Evolutionary conservation across 176 grass and related monocot genomes (phyloP), one percentile per base, ranked within the genome.

Genomic region (Avena insularis): DNA sequence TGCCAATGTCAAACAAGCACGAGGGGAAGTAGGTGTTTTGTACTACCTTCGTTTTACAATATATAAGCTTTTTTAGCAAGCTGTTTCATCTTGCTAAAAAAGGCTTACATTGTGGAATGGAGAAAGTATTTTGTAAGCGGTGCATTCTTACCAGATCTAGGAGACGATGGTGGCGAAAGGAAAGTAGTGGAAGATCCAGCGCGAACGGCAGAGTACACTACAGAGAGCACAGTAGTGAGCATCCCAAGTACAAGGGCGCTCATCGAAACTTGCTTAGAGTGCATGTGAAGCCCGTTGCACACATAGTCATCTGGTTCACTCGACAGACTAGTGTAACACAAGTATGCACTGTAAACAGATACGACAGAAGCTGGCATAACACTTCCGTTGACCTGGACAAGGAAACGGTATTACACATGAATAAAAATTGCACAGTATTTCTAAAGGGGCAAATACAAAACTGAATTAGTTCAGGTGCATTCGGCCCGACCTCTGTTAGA

Each of bases 181-280:
- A 98, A 98, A 50, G 96, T 92, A 57, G 93, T 95, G 23, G 96
- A 92, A 71, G 96, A 98, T 89, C 96, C 96, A 79, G 93, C 90
- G 66, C 96, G 90, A 71, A 95, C 96, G 6, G 96, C 96, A 56
- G 96, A 98, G 75, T 98, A 98, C 6, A 95, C 96, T 75, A 95
- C 92, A 81, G 96, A 98, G 63, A 98, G 90, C 54, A 94, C 91
- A 17, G 96, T 98, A n/a, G 96, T 98, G 69, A 98, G 82, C 96
- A 98, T 94, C 53, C 96, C 96, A 19, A 98, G 91, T 55, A 95
- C 45, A 80, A 98, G 93, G 46, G 92, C 85, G 54, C 96, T 81
- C 62, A 93, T 31, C 15, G 96, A 98, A 69, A 98, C 96, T 63
- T 93, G 93, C 87, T 95, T 98, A 53, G 84, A 87, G 56, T 98